Conservation (phyloP, 257 asterid genomes). For the Rauvolfia tetraphylla region DNA sequence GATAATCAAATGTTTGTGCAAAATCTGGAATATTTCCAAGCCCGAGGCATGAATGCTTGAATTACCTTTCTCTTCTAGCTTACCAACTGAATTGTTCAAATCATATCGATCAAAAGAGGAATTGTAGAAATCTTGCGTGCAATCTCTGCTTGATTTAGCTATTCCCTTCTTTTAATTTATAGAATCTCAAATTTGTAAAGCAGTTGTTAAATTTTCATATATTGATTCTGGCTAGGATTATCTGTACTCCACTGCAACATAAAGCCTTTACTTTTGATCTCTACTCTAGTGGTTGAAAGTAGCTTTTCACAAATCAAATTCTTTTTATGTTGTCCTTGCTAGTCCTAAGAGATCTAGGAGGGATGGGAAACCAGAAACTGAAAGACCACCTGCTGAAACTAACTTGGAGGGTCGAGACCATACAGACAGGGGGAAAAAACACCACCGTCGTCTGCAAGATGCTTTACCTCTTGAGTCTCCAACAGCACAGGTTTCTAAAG, state of each 20-base stretch:
- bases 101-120: too few species aligned
- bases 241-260: background rate
- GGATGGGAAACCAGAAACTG: constrained; percentile 65
- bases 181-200: background rate
- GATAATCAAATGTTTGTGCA: background rate
- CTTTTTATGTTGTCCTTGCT: constrained; percentile 19
- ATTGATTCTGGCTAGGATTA: background rate
- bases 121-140: background rate
- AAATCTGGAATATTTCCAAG: background rate
- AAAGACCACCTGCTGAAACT: constrained; percentile 30
- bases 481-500: constrained; percentile 33
- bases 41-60: background rate
- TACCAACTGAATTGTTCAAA: background rate
- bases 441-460: constrained; percentile 46
- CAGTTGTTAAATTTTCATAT: background rate
- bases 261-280: background rate
- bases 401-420: constrained; percentile 36
- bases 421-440: constrained; percentile 41
- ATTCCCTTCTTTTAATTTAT: background rate
- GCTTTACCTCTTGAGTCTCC: constrained; percentile 53
- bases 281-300: background rate
- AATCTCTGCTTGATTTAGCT: background rate
- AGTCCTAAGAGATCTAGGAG: constrained; percentile 90
- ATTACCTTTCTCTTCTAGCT: background rate
- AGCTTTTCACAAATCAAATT: background rate